Evolutionary conservation across 768 basidiomycete genomes (phyloP).

Genomic region (Psilocybe cubensis): DNA sequence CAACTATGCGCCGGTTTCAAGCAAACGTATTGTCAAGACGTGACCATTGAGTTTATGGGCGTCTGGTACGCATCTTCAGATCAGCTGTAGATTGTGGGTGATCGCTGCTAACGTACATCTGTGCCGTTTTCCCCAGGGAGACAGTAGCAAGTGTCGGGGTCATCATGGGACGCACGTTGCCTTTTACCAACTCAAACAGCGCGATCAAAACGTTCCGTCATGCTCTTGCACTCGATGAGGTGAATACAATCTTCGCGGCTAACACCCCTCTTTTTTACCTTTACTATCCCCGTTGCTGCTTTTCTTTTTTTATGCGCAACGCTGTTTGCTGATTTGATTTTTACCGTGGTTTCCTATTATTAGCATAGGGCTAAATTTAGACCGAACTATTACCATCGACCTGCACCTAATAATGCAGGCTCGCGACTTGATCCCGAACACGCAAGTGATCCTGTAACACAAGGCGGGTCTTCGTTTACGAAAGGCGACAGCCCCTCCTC

Average conservation of each 20-base stretch:
- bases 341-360: neutral
- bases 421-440: constrained; percentile 31
- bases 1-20: constrained; percentile 69
- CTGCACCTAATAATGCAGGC: constrained; percentile 28
- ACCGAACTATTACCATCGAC: constrained; percentile 64
- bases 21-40: constrained; percentile 66
- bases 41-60: constrained; percentile 78
- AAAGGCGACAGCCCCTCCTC: neutral
- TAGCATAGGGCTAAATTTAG: constrained; percentile 70
- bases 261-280: neutral
- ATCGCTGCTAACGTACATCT: neutral
- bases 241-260: constrained; percentile 33
- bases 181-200: constrained; percentile 67
- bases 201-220: constrained; percentile 76
- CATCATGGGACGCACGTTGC: constrained; percentile 59
- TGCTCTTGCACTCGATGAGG: constrained; percentile 79
- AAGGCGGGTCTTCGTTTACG: neutral
- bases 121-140: constrained; percentile 52
- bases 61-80: constrained; percentile 58
- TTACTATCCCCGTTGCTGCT: neutral
- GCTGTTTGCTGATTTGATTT: neutral
- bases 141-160: constrained; percentile 80
- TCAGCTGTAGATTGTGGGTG: constrained; percentile 19
- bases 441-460: constrained; percentile 8
- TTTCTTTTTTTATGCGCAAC: neutral